phyloP scores from a whole-genome alignment of 805 yeast species.

The Cyberlindnera bimundalis region DNA sequence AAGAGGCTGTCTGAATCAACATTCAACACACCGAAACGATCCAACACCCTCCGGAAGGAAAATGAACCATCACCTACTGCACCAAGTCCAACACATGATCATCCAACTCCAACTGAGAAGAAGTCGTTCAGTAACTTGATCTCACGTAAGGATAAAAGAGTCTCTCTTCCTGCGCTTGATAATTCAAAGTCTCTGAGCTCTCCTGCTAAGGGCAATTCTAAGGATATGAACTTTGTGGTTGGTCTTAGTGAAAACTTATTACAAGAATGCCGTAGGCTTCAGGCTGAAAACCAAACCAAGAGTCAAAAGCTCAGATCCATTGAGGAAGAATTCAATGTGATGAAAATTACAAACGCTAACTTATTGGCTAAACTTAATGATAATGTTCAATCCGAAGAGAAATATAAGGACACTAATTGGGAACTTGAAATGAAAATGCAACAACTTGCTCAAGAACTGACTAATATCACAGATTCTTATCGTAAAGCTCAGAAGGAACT shows the following conservation, averaged over 20 bases:
- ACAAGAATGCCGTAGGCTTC: conserved; percentile 65
- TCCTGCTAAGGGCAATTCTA: conserved; percentile 34
- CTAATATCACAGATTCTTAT: conserved; percentile 40
- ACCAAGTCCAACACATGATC: conserved; percentile 5
- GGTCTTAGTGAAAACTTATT: conserved; percentile 71
- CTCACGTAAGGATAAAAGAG: conserved; percentile 26
- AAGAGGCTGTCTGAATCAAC: conserved; percentile 33
- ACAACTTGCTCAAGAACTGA: conserved; percentile 31
- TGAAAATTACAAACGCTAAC: conserved; percentile 21
- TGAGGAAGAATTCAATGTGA: conserved; percentile 40
- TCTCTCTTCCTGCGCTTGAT: conserved; percentile 27
- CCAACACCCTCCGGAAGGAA: conserved; percentile 13
- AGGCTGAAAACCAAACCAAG: conserved; percentile 57
- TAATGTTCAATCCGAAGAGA: conserved; percentile 37
- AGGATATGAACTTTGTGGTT: conserved; percentile 68
- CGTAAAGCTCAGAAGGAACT: conserved; percentile 38
- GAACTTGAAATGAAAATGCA: conserved; percentile 55
- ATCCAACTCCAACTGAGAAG: conserved; percentile 7
- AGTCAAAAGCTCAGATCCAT: conserved; percentile 36
- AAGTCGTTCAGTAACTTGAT: conserved; percentile 20
- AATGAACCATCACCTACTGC: conserved; percentile 8
- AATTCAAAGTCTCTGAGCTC: conserved; percentile 19
- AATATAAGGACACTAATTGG: conserved; percentile 59
- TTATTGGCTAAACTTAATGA: conserved; percentile 26
- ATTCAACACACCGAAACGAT: conserved; percentile 24